Conservation (phyloP, 2,329 filamentous ascomycete species). For the Aureobasidium subglaciale region DNA sequence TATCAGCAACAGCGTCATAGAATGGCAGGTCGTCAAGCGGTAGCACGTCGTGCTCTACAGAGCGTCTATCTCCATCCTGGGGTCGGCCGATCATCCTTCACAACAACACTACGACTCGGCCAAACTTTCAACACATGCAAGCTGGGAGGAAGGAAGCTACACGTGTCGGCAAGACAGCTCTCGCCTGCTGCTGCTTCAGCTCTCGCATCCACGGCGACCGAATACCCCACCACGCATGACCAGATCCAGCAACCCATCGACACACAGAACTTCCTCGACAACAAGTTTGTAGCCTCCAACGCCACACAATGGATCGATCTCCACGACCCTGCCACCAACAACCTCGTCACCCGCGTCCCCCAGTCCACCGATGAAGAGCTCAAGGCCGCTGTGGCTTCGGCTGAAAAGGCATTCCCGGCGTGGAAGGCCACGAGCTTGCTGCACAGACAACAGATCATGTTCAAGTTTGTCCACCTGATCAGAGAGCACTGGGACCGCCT, state of each 20-base stretch:
- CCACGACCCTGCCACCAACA: conserved; percentile 73
- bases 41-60: conserved; percentile 35
- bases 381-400: conserved; percentile 63
- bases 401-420: conserved; percentile 62
- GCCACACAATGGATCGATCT: conserved; percentile 67
- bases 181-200: conserved; percentile 40
- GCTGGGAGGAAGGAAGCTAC: conserved; percentile 41
- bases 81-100: conserved; percentile 28
- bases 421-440: conserved; percentile 67
- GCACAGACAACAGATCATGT: conserved; percentile 73
- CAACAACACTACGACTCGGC: conserved; percentile 34
- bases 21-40: conserved; percentile 41
- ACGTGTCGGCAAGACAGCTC: conserved; percentile 50
- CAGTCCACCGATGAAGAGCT: conserved; percentile 72
- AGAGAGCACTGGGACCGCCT: conserved; percentile 79
- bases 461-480: conserved; percentile 70
- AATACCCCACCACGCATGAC: conserved; percentile 65
- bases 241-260: conserved; percentile 60
- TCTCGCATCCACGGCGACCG: conserved; percentile 42
- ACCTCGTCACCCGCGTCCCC: conserved; percentile 70
- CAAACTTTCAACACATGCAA: conserved; percentile 29
- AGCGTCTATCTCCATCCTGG: conserved; percentile 33
- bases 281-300: conserved; percentile 54
- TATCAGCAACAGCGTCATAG: conserved; percentile 14
- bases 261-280: conserved; percentile 77